These are phyloP conservation scores for Phaeodactylum tricornutum DNA, from an alignment of 108 stramenopile species.

Conservation along the genomic window DNA sequence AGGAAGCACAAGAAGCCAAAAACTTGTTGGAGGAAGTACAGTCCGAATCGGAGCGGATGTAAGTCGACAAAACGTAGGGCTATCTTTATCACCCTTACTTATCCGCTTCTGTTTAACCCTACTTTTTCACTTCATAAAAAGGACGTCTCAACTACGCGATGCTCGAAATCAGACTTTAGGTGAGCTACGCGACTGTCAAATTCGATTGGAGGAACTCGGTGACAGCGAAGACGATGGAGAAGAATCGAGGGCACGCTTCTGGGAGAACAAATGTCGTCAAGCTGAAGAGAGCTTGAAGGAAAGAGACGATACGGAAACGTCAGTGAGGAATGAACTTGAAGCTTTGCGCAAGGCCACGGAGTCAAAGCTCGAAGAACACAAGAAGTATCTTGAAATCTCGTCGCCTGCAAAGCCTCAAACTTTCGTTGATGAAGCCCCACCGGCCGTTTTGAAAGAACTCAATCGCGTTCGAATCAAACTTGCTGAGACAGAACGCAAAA, in stretches of 20 bases:
- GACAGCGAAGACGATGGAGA: neutral
- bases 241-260: neutral
- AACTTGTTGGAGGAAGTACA: slow-evolving; percentile 40
- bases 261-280: slow-evolving; percentile 10
- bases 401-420: neutral
- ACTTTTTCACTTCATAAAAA: too few relatives aligned
- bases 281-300: slow-evolving; percentile 1
- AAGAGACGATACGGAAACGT: neutral
- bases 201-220: neutral
- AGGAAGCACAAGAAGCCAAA: slow-evolving; percentile 47
- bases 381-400: neutral
- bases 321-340: neutral
- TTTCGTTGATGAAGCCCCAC: slow-evolving; percentile 16
- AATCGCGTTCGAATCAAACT: slow-evolving; percentile 41
- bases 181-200: slow-evolving; percentile 12
- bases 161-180: slow-evolving; percentile 16
- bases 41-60: slow-evolving; percentile 27
- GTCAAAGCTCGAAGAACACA: neutral
- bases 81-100: too few relatives aligned
- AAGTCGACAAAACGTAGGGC: too few relatives aligned
- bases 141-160: slow-evolving; percentile 19
- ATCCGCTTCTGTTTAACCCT: too few relatives aligned
- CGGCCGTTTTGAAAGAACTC: slow-evolving; percentile 31
- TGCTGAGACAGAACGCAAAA: slow-evolving; percentile 64
- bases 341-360: neutral